A percentile compares a stretch with the other conserved stretches of the same genome.
phyloP scores from a whole-genome alignment of 345 rosid species.

The Passiflora organensis region DNA sequence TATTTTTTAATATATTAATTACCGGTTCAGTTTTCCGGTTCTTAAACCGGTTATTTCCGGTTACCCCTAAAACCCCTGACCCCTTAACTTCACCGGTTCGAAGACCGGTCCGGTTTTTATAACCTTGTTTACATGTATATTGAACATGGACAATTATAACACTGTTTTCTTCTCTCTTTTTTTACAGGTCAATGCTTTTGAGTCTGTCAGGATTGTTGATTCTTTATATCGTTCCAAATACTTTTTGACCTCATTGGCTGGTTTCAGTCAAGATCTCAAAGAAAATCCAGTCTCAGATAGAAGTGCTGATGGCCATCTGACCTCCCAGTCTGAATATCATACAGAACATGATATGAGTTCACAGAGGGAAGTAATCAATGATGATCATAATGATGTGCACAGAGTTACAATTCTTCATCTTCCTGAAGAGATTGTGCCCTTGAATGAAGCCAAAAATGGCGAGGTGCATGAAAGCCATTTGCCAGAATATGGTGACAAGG shows the following conservation, averaged over 20 bases:
- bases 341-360: constrained; percentile 22
- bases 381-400: constrained; percentile 45
- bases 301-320: constrained; percentile 22
- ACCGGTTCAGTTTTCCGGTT: no score
- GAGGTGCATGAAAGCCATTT: constrained; percentile 25
- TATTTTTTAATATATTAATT: no score
- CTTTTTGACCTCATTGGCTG: constrained; percentile 43
- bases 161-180: constrained; percentile 4
- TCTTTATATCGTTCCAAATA: constrained; percentile 75
- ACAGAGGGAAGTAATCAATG: constrained; percentile 17
- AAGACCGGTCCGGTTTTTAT: no score
- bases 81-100: no score
- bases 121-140: no score
- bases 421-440: constrained; percentile 51
- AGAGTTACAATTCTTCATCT: constrained; percentile 84
- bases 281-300: constrained; percentile 30
- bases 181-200: constrained; percentile 69
- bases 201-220: constrained; percentile 64
- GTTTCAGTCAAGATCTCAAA: constrained; percentile 28
- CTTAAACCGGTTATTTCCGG: no score
- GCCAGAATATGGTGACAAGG: constrained; percentile 17
- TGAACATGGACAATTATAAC: neutral
- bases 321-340: constrained; percentile 28
- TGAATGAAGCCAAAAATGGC: constrained; percentile 26
- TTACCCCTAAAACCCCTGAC: no score